Evolutionary conservation across 306 rosid species (phyloP).

Genomic region (Ormosia semicastrata): DNA sequence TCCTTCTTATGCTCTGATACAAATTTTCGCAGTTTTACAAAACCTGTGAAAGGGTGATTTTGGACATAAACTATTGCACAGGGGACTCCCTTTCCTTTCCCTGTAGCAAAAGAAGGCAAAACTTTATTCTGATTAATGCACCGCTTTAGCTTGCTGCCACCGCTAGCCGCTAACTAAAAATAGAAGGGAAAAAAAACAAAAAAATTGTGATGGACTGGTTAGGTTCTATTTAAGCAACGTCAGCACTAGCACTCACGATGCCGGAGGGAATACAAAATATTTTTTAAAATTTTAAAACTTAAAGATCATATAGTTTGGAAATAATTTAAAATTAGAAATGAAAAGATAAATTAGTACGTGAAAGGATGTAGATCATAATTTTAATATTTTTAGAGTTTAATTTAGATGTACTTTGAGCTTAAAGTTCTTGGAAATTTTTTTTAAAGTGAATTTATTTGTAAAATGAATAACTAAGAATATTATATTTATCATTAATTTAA

Average conservation of each 20-base stretch:
- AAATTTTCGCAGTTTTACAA: slow-evolving; percentile 29
- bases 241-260: not conserved
- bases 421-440: no score
- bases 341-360: not conserved
- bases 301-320: not conserved
- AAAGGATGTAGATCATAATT: not conserved
- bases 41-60: slow-evolving; percentile 20
- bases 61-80: slow-evolving; percentile 10
- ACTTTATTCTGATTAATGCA: slow-evolving; percentile 23
- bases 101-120: slow-evolving; percentile 18
- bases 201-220: not conserved
- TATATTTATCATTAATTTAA: no score
- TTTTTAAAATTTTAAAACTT: not conserved
- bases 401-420: no score
- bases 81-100: not conserved
- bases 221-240: slow-evolving; percentile 5
- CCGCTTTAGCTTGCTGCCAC: not conserved
- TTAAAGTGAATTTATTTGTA: no score
- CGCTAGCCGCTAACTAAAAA: slow-evolving; percentile 6
- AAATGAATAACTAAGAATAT: no score
- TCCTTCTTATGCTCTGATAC: slow-evolving; percentile 16
- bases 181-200: not conserved
- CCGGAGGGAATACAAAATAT: not conserved
- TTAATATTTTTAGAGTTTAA: no score
- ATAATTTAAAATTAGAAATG: not conserved